A percentile compares a stretch with the other conserved stretches of the same genome.
Evolutionary conservation across 805 yeast genomes (phyloP).

Genomic region (Candida michaelii): DNA sequence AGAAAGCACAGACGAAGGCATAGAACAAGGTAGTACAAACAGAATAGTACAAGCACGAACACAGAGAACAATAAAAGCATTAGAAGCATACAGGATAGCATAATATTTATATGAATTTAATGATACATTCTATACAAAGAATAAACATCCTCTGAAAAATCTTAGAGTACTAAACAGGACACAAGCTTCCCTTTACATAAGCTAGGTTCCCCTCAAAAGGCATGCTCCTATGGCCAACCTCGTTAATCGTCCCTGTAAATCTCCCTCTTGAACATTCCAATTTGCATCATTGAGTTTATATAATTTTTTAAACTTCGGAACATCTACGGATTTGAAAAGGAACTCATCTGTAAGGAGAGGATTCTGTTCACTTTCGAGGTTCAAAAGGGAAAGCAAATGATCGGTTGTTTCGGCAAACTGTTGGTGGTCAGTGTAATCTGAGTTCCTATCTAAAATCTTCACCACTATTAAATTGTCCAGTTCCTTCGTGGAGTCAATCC

Average conservation of each 20-base stretch:
- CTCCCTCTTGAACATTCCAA: background rate
- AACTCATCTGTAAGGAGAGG: constrained; percentile 24
- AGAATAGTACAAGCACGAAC: no score
- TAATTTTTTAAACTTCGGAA: constrained; percentile 32
- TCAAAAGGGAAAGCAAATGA: constrained; percentile 26
- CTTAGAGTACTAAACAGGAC: no score
- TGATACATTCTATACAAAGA: no score
- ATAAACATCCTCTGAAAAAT: no score
- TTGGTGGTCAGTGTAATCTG: constrained; percentile 9
- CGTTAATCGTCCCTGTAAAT: constrained; percentile 29
- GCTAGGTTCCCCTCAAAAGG: constrained; percentile 51
- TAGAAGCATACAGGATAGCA: no score
- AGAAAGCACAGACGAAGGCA: background rate
- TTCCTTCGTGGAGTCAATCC: constrained; percentile 48
- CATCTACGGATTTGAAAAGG: constrained; percentile 22
- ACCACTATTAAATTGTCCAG: constrained; percentile 49
- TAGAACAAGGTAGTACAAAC: background rate
- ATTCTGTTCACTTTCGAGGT: constrained; percentile 8
- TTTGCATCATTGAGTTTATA: constrained; percentile 36
- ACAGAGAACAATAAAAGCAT: no score
- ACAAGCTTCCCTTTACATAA: no score
- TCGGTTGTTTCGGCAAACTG: constrained; percentile 30
- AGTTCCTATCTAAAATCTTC: constrained; percentile 37
- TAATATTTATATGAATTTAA: no score
- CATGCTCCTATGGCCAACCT: constrained; percentile 48